Conservation (phyloP, 2,329 filamentous ascomycete genomes). For the Penicillium paneum region DNA sequence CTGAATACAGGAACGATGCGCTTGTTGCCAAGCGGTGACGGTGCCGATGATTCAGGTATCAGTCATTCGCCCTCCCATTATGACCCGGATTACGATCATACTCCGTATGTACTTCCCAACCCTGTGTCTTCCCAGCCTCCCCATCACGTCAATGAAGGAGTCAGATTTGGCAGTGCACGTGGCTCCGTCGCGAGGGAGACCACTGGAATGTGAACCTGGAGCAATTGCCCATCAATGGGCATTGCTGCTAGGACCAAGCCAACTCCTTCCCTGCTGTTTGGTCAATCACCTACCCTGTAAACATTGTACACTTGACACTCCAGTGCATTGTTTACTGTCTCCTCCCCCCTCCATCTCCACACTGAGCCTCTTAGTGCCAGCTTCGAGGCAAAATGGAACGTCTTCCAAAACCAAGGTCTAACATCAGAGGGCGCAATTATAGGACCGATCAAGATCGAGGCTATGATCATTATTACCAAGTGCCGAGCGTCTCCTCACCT, state of each 20-base stretch:
- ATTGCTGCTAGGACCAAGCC: background rate
- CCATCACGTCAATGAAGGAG: constrained; percentile 12
- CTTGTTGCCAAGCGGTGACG: constrained; percentile 41
- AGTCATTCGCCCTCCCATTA: constrained; percentile 29
- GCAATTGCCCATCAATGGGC: constrained; percentile 6
- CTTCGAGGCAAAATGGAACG: constrained; percentile 14
- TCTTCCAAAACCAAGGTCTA: constrained; percentile 21
- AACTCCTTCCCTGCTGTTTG: background rate
- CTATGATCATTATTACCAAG: constrained; percentile 29
- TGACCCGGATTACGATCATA: constrained; percentile 27
- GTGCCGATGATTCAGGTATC: constrained; percentile 34
- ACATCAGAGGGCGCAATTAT: constrained; percentile 16
- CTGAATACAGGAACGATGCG: constrained; percentile 45
- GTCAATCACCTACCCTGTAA: constrained; percentile 4
- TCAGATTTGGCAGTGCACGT: constrained; percentile 6
- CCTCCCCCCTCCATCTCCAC: background rate
- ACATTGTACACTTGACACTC: constrained; percentile 8
- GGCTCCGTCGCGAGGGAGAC: constrained; percentile 25
- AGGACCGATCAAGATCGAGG: constrained; percentile 15
- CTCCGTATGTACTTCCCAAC: constrained; percentile 38
- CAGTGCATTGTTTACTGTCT: constrained; percentile 3
- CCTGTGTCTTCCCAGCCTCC: constrained; percentile 7
- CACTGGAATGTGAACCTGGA: constrained; percentile 15
- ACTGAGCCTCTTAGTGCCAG: background rate
- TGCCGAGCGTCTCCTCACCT: constrained; percentile 27